phyloP scores from a whole-genome alignment of 2,329 filamentous ascomycete species.

The Diaporthe ampelina region DNA sequence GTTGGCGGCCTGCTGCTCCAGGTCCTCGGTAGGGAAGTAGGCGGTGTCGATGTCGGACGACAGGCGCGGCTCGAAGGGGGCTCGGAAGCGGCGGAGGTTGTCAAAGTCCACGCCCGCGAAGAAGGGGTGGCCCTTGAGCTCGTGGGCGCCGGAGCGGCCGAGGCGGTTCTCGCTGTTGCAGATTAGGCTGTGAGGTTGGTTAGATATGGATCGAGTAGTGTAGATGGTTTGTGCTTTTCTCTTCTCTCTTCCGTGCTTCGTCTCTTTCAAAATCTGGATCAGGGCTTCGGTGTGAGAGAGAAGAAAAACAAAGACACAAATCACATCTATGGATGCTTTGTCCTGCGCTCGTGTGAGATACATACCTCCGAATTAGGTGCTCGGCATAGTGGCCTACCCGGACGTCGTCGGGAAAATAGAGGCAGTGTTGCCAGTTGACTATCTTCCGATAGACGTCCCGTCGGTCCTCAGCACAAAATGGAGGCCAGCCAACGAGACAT shows the following conservation, averaged over 20 bases:
- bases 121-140: conserved; percentile 83
- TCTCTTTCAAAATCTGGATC: too few relatives aligned
- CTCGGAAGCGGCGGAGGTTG: conserved; percentile 77
- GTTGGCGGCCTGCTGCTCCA: conserved; percentile 66
- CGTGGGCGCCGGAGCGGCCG: conserved; percentile 75
- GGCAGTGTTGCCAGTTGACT: conserved; percentile 80
- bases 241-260: not conserved
- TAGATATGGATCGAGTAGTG: not conserved
- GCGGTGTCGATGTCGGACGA: conserved; percentile 81
- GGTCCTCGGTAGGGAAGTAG: conserved; percentile 85
- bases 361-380: conserved; percentile 78
- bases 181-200: conserved; percentile 68
- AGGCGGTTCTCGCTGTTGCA: conserved; percentile 80
- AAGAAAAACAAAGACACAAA: too few relatives aligned
- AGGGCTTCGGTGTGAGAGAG: too few relatives aligned
- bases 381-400: conserved; percentile 78
- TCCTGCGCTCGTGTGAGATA: not conserved
- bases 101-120: conserved; percentile 84
- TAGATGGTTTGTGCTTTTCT: not conserved
- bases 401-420: conserved; percentile 83
- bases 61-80: conserved; percentile 81
- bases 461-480: conserved; percentile 83
- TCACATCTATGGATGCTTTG: not conserved
- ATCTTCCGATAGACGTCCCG: conserved; percentile 87
- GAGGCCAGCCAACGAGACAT: conserved; percentile 85